Evolutionary conservation across 805 yeast species (phyloP).

Genomic region (Barnettozyma siamensis): DNA sequence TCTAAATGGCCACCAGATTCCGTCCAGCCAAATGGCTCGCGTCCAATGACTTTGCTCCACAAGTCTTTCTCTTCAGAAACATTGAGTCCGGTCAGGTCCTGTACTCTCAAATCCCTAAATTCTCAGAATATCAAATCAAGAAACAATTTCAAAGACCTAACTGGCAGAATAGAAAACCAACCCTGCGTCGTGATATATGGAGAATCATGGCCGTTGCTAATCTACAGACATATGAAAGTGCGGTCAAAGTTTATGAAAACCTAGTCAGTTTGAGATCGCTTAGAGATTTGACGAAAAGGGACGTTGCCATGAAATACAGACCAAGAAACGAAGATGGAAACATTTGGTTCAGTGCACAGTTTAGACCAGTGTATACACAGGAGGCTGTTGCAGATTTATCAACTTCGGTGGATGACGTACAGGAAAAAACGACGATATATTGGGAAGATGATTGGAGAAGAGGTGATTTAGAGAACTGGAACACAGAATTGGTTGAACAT

Average conservation of each 20-base stretch:
- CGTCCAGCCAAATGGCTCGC: slow-evolving; percentile 56
- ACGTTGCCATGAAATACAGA: slow-evolving; percentile 62
- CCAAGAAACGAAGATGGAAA: slow-evolving; percentile 71
- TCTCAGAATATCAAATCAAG: slow-evolving; percentile 37
- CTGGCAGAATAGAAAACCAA: slow-evolving; percentile 83
- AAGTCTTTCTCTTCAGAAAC: slow-evolving; percentile 77
- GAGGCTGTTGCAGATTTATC: slow-evolving; percentile 86
- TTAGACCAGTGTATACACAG: slow-evolving; percentile 83
- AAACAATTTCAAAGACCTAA: slow-evolving; percentile 75
- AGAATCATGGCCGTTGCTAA: slow-evolving; percentile 81
- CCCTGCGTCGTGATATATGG: slow-evolving; percentile 83
- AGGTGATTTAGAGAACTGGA: slow-evolving; percentile 78
- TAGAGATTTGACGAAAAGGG: slow-evolving; percentile 57
- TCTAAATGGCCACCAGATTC: slow-evolving; percentile 30
- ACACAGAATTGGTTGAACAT: slow-evolving; percentile 51
- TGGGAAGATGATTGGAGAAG: slow-evolving; percentile 90
- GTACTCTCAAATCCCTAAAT: slow-evolving; percentile 76
- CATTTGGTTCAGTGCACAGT: slow-evolving; percentile 83
- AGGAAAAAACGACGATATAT: slow-evolving; percentile 37
- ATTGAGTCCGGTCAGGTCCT: slow-evolving; percentile 85
- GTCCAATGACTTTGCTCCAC: slow-evolving; percentile 68
- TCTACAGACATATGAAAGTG: slow-evolving; percentile 51
- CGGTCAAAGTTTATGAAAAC: slow-evolving; percentile 69
- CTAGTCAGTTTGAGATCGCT: slow-evolving; percentile 66
- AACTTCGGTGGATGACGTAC: slow-evolving; percentile 60